phyloP scores from a whole-genome alignment of 345 rosid species.

The Psidium guajava region DNA sequence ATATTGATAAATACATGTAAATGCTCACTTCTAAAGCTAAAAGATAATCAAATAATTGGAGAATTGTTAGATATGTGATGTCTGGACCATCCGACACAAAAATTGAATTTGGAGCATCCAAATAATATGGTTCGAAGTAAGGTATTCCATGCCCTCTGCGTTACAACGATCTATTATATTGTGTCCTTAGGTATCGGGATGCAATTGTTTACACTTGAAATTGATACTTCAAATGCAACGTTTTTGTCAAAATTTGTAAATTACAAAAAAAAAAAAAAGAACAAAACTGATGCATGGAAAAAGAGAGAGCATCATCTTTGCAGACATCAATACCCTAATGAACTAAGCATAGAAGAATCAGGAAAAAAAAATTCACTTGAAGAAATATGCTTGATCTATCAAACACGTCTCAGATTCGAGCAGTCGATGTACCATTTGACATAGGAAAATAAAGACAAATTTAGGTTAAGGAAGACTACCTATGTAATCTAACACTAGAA shows the following conservation, averaged over 20 bases:
- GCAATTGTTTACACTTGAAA: not conserved
- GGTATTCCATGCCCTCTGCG: not conserved
- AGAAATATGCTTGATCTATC: not conserved
- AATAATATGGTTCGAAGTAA: not conserved
- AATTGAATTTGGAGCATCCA: not conserved
- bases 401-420: not conserved
- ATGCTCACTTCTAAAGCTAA: not conserved
- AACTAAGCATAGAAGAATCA: not conserved
- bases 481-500: not conserved
- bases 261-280: too few relatives aligned
- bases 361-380: not conserved
- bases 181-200: not conserved
- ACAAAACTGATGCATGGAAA: not conserved
- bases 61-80: not conserved
- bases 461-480: not conserved
- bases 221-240: too few relatives aligned
- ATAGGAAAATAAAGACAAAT: not conserved
- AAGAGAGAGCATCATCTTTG: not conserved
- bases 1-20: not conserved
- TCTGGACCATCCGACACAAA: not conserved
- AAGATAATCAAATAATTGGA: not conserved
- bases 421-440: not conserved
- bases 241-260: not conserved
- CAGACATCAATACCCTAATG: not conserved
- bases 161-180: too few relatives aligned